Conservation (phyloP, 2,329 filamentous ascomycete genomes). For the Parafenestella ontariensis region DNA sequence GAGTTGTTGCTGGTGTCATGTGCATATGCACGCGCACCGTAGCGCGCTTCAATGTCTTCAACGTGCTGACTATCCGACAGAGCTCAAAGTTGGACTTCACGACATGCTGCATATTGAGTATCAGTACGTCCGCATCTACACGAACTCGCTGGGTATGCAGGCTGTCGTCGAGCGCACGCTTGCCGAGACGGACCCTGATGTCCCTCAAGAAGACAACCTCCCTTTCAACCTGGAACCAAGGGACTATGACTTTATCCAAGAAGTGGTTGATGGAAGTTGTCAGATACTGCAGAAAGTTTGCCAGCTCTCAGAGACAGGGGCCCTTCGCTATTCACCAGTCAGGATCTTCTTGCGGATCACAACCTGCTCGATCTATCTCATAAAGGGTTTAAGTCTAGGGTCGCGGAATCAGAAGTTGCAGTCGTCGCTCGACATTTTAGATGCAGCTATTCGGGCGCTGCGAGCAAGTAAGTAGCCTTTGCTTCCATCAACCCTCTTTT, state of each 20-base stretch:
- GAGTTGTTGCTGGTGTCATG: not conserved
- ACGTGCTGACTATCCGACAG: constrained; percentile 20
- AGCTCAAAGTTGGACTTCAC: constrained; percentile 49
- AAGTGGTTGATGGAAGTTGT: constrained; percentile 62
- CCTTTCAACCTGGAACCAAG: constrained; percentile 56
- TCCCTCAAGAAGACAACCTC: constrained; percentile 48
- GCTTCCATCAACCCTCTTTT: not conserved
- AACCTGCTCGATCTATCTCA: constrained; percentile 62
- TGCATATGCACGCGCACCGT: not conserved
- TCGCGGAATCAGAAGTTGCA: constrained; percentile 58
- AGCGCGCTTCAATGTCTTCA: not conserved
- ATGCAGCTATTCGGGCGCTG: constrained; percentile 57
- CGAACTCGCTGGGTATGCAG: constrained; percentile 61
- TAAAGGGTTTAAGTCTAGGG: constrained; percentile 60
- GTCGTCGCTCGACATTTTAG: constrained; percentile 57
- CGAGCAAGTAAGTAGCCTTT: constrained; percentile 45
- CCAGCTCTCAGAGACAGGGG: constrained; percentile 55
- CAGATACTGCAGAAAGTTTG: constrained; percentile 60
- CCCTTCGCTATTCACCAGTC: constrained; percentile 61
- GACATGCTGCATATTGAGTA: constrained; percentile 63
- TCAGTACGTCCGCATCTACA: constrained; percentile 53
- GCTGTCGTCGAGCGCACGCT: constrained; percentile 63
- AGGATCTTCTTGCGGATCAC: constrained; percentile 62
- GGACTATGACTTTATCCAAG: constrained; percentile 63
- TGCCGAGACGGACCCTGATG: constrained; percentile 47